Base-by-base conservation (phyloP, 2,329 filamentous ascomycete species). In the Penicillium fuscoglaucum region DNA sequence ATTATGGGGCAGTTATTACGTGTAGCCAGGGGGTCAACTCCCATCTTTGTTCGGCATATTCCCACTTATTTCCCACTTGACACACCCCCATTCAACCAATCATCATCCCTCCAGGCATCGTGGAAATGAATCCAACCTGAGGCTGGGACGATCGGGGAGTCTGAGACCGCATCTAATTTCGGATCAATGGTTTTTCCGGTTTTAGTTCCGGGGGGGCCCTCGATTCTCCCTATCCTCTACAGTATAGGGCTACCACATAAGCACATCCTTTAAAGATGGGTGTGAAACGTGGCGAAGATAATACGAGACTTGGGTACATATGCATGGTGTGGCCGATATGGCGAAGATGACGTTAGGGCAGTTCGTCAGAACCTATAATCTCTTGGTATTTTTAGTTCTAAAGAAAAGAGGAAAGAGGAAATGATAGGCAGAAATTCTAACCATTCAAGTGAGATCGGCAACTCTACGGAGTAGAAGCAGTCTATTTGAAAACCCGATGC, bases 1-100 rank as follows among this genome's bases (percentile, higher is more conserved):
- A 26, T 45, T 52, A 53, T 47, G 51, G 51, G 51, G 43, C 21
- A 13, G 4, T 28, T 39, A 47, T 35, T 54, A 46, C 24, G 51
- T n/a, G 21, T 46, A 12, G 37, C 21, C 15, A 39, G 39, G 37
- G 35, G 37, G n/a, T 10, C 28, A 28, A 6, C 8, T 12, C 8
- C n/a, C n/a, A 13, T 49, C 33, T 48, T 48, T 48, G 33, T 35
- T 41, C n/a, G 41, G 15, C 28, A 53, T 19, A 17, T 52, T 33
- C 6, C 44, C 44, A 21, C n/a, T 33, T 21, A 21, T 45, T 45
- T 43, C 24, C 50, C 39, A 41, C 39, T 53, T 46, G 41, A 53
- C 41, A 53, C 6, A 17, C 1, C 2, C 1, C 2, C 0, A 2
- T 35, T 12, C 3, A 24, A 13, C 46, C 46, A 48, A 48, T 48